A percentile compares a stretch with the other conserved stretches of the same genome.
These are phyloP conservation scores for Theileria annulata DNA, from an alignment of 169 alveolate species.

Conservation along the genomic window DNA sequence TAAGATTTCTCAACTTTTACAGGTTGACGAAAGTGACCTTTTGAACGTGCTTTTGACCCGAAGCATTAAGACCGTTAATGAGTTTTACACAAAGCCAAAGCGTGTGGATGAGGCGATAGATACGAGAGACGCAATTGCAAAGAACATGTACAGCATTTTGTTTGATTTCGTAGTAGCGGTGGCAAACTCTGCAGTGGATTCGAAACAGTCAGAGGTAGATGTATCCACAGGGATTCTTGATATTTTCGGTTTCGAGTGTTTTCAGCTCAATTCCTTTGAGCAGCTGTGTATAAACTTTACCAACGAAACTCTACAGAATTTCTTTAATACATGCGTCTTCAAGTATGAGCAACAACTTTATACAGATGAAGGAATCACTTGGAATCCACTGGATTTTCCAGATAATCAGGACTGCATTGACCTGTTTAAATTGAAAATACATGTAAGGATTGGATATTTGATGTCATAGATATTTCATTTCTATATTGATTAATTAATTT, in stretches of 20 bases:
- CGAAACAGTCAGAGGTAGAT: conserved; percentile 15
- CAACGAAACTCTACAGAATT: conserved; percentile 92
- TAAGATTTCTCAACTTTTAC: conserved; percentile 68
- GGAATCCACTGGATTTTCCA: conserved; percentile 94
- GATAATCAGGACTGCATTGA: conserved; percentile 95
- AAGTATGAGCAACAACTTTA: conserved; percentile 91
- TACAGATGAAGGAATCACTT: conserved; percentile 88
- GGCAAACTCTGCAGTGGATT: conserved; percentile 88
- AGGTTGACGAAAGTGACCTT: conserved; percentile 67
- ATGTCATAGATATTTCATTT: no score
- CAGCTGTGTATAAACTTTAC: conserved; percentile 97
- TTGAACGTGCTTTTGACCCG: conserved; percentile 72
- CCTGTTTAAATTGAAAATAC: conserved; percentile 83
- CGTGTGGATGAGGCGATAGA: conserved; percentile 80
- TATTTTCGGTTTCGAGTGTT: conserved; percentile 98
- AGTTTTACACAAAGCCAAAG: conserved; percentile 79
- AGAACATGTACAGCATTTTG: conserved; percentile 92
- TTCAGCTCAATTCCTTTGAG: conserved; percentile 92
- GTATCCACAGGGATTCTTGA: conserved; percentile 92
- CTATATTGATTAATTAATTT: background rate
- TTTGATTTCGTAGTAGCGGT: conserved; percentile 93
- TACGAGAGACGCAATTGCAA: conserved; percentile 94
- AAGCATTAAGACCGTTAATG: conserved; percentile 75
- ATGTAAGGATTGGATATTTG: background rate
- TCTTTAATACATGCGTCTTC: conserved; percentile 93